Conservation (phyloP, 1,284 basidiomycete genomes). For the Ceraceosorus guamensis region DNA sequence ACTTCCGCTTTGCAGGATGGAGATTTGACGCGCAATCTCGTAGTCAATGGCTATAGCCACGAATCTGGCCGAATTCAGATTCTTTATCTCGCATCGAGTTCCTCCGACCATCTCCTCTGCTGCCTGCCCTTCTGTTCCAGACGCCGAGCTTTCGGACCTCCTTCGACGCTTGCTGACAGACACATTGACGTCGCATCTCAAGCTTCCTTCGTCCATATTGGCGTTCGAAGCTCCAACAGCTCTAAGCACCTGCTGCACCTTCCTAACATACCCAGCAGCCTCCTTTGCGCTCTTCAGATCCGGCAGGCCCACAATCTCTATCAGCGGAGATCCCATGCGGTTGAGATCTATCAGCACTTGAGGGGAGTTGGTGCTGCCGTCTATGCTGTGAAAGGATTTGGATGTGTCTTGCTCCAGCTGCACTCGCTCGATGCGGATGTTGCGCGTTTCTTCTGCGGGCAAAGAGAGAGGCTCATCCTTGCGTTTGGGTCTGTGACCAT, state of each 20-base stretch:
- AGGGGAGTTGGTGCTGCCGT: conserved; percentile 54
- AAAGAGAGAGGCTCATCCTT: no score
- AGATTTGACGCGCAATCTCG: conserved; percentile 67
- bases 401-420: conserved; percentile 97
- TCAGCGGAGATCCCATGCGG: conserved; percentile 76
- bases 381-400: conserved; percentile 63
- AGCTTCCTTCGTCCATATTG: conserved; percentile 77
- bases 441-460: no score
- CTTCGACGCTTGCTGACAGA: conserved; percentile 55
- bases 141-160: no score
- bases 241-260: conserved; percentile 73
- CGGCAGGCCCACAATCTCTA: conserved; percentile 94
- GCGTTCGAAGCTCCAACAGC: conserved; percentile 82
- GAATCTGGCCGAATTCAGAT: conserved; percentile 83
- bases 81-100: conserved; percentile 93
- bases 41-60: conserved; percentile 76
- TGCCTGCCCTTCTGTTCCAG: no score
- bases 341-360: conserved; percentile 70
- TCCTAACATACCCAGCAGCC: conserved; percentile 77
- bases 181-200: conserved; percentile 92
- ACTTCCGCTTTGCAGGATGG: conserved; percentile 55
- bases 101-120: conserved; percentile 61
- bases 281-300: conserved; percentile 86
- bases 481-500: no score
- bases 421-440: conserved; percentile 79